These are phyloP conservation scores for Nematodospora valgi DNA, from an alignment of 805 yeast species.

Conservation along the genomic window DNA sequence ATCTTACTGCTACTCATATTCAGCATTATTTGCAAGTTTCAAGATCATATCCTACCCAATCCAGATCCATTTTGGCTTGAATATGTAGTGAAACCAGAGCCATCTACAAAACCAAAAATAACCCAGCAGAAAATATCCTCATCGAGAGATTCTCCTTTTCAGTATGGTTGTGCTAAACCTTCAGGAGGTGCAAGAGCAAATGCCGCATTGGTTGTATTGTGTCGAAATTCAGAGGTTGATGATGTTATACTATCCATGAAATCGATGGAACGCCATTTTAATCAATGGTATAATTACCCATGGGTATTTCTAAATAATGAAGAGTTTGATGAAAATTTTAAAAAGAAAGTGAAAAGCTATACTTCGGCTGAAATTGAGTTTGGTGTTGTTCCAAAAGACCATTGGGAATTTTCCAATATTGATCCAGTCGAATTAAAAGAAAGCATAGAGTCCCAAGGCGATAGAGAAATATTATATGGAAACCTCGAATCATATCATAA, in stretches of 20 bases:
- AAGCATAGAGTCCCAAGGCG: conserved; percentile 71
- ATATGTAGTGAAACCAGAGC: neutral
- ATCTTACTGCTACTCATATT: no score
- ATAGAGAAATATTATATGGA: conserved; percentile 81
- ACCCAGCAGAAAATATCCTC: conserved; percentile 12
- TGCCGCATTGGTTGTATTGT: conserved; percentile 82
- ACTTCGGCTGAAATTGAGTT: conserved; percentile 67
- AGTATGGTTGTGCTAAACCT: conserved; percentile 53
- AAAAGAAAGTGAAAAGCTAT: conserved; percentile 43
- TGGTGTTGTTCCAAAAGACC: conserved; percentile 55
- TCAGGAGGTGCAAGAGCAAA: conserved; percentile 50
- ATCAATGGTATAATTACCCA: conserved; percentile 91
- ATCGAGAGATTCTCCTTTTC: conserved; percentile 43
- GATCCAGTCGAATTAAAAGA: conserved; percentile 49
- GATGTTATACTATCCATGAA: conserved; percentile 74
- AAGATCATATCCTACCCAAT: conserved; percentile 1
- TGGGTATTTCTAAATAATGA: conserved; percentile 87
- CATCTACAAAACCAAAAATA: neutral
- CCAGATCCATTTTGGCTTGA: conserved; percentile 8
- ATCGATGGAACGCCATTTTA: conserved; percentile 82
- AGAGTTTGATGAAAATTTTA: conserved; percentile 66
- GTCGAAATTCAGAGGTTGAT: conserved; percentile 73
- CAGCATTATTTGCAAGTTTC: no score
- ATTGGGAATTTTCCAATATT: conserved; percentile 64
- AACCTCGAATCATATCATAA: conserved; percentile 79